Evolutionary conservation across 495 filamentous ascomycete species (phyloP), one percentile per base, ranked within the genome.

Genomic region (Hypoxylon cercidicola): DNA sequence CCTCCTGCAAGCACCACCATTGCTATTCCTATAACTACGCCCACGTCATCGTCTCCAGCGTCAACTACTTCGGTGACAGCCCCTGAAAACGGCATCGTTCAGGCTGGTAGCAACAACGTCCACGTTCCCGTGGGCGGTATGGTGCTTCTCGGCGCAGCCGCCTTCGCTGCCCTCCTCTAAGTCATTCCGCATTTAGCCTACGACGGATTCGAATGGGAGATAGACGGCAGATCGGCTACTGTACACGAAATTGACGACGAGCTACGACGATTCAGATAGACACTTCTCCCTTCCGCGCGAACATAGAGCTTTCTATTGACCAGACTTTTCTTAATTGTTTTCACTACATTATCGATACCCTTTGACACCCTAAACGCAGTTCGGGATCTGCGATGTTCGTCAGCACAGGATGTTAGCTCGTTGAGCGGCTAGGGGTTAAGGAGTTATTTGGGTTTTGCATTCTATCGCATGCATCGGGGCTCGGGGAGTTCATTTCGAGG

Each of bases 141-240:
- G 25, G 23, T 50, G 11, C 45, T 70, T 34, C 23, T 67, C 20
- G 43, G 35, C 41, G 63, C 57, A 1, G 67, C 59, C 10, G 66
- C 43, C 15, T 44, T 72, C n/a, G 70, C 53, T 19, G 60, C 46
- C 30, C 45, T 72, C 43, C 32, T 68, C 46, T 72, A 59, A 56
- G 51, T 15, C 5, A 35, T 13, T 16, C 23, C 59, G 20, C 13
- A 28, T 50, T 11, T 15, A 54, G 20, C 28, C 25, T 21, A 40
- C 12, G n/a, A 57, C 8, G n/a, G 19, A 56, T 9, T n/a, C 43
- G 19, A 20, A 12, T 32, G 9, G 30, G 30, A 30, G 5, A 18
- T 19, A 19, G 44, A 45, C n/a, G 47, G 51, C 18, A 20, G 12
- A 50, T 52, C 40, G 30, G 19, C 56, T 47, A 47, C n/a, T 28